Evolutionary conservation across 2,329 filamentous ascomycete species (phyloP), one percentile per base, ranked within the genome.

Genomic region (Ilyonectria destructans): DNA sequence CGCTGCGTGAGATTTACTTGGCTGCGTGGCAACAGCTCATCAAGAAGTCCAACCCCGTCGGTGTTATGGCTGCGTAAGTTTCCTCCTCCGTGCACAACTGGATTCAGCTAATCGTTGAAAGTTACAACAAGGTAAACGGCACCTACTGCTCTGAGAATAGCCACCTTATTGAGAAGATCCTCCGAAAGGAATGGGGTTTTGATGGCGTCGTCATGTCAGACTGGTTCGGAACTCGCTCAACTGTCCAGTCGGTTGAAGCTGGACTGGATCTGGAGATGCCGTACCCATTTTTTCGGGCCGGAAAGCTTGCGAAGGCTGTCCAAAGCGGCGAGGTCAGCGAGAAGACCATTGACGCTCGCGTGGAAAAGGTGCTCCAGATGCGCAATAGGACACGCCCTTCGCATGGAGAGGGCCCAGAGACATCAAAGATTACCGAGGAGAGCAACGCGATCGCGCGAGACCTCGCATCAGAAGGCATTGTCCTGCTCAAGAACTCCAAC

Each of bases 201-300:
- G 26, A 73, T 29, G 71, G 71, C 2, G 12, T 62, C 8, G 31
- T 55, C 51, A 73, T 73, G 66, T 73, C 71, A 3, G 71, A 73
- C 26, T 73, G 70, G 70, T 73, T 73, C 12, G 70, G 71, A 1
- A 73, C 71, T 55, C 69, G 52, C 2, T 56, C 69, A 2, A 69
- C 62, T 0, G n/a, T 45, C 2, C 58, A 19, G 1, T 17, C 71
- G 2, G 29, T 68, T 12, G 55, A 66, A 4, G 71, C 70, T 1
- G 70, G 70, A 0, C 46, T 73, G 0, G 71, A 73, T 7, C 23
- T 73, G 6, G 71, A 73, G 35, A 73, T 73, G 70, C 71, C 71
- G 0, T 49, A 68, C 0, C 68, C 70, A 2, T 31, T 73, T 2
- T 73, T 71, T 4, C 59, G 71, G 45, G 70, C 69, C 4, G 45